Base-by-base conservation (phyloP, 441 rosid genomes). In the Theobroma grandiflorum region DNA sequence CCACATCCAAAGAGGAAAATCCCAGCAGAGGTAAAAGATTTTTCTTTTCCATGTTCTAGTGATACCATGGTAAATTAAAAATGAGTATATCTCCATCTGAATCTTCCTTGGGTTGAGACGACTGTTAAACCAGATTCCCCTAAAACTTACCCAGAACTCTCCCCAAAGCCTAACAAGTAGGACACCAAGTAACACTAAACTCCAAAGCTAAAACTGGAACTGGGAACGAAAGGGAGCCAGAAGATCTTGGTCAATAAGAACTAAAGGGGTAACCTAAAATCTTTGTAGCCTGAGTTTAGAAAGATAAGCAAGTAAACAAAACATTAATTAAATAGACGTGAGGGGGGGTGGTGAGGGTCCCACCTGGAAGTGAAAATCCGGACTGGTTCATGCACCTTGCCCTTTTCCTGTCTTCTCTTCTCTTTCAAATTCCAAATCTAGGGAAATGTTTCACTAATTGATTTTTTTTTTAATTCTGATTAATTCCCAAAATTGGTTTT, bases 371-470 rank as follows among this genome's bases (percentile, higher is more conserved):
- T 20, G 38, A 53, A n/a, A 67, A 80, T 66, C 65, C 47, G 69
- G 80, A 61, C 63, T 14, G 79, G 87, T 87, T 80, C 89, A 82
- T 84, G 89, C 81, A 84, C 72, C 87, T 82, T 50, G 10, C 76
- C 74, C 12, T 26, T 20, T 40, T 72, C 61, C 50, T 15, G 14
- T 49, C 53, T 33, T 16, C 43, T 37, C 63, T n/a, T 22, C 72
- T 10, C 73, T 62, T 64, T 4, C 68, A 14, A 38, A 37, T 18
- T 64, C 80, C 69, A 59, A 61, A 74, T 38, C 43, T 31, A 43
- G 65, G 7, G 4, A 71, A 47, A 33, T 69, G 16, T 38, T 43
- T 49, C 53, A 38, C 33, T 33, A 15, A 43, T 20, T 45, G 4
- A 3, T 22, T 18, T 50, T 52, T 18, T 69, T 8, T 35, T 35